A percentile compares a stretch with the other conserved stretches of the same genome.
Conservation (phyloP, 768 basidiomycete species). For the Leccinum incarnatum region DNA sequence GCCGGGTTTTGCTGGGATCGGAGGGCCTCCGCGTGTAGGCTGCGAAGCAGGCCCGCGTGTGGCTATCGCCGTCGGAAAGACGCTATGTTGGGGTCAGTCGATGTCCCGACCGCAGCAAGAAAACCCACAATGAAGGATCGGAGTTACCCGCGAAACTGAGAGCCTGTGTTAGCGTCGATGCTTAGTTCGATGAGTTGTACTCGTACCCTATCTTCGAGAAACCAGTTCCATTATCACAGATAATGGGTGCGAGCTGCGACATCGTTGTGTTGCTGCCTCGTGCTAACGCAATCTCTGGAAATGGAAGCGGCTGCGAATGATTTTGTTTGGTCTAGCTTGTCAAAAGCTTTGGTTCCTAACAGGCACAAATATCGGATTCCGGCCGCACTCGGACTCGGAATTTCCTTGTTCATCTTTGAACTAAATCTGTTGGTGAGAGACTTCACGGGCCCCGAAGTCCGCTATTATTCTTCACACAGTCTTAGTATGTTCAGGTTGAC, state of each 20-base stretch:
- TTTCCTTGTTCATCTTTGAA: background rate
- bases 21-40: slow-evolving; percentile 62
- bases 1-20: slow-evolving; percentile 81
- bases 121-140: slow-evolving; percentile 91
- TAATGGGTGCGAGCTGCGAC: slow-evolving; percentile 89
- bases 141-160: slow-evolving; percentile 95
- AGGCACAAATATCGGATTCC: slow-evolving; percentile 17
- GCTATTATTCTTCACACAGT: background rate
- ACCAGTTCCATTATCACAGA: slow-evolving; percentile 97
- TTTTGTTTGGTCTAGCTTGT: slow-evolving; percentile 23
- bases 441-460: background rate
- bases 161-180: slow-evolving; percentile 12
- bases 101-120: slow-evolving; percentile 2
- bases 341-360: slow-evolving; percentile 27
- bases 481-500: background rate
- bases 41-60: slow-evolving; percentile 69
- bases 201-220: slow-evolving; percentile 94
- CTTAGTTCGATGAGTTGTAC: background rate
- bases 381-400: background rate
- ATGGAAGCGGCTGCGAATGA: slow-evolving; percentile 13
- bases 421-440: background rate
- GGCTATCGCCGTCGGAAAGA: slow-evolving; percentile 98
- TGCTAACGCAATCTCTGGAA: slow-evolving; percentile 10
- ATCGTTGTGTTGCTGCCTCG: slow-evolving; percentile 39
- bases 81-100: slow-evolving; percentile 42